Percentiles rank a stretch among this genome's conserved stretches.
Conservation (phyloP, 257 asterid species). For the Fraxinus pennsylvanica region DNA sequence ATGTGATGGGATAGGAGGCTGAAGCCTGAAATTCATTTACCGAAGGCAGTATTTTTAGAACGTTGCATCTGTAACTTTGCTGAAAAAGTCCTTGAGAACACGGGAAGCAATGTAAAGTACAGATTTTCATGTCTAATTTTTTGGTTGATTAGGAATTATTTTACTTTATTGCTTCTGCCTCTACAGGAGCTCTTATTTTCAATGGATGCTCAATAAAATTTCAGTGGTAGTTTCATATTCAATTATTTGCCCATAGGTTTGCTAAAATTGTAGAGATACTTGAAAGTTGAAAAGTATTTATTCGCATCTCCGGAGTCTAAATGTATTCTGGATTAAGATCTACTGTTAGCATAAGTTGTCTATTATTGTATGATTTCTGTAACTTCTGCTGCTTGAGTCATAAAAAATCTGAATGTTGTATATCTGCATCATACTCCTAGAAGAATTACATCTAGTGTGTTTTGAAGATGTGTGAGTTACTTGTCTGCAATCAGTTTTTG, state of each 20-base stretch:
- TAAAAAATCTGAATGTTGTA: not conserved
- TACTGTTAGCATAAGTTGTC: not conserved
- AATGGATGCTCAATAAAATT: not conserved
- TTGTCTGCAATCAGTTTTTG: not conserved
- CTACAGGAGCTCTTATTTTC: not conserved
- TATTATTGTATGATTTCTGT: not conserved
- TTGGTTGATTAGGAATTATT: not conserved
- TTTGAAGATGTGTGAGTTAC: not conserved
- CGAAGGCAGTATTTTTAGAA: not conserved
- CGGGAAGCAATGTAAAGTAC: not conserved
- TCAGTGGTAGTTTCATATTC: not conserved
- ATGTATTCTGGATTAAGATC: not conserved
- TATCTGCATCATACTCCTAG: too few species aligned
- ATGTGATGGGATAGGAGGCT: not conserved
- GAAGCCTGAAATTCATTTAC: not conserved
- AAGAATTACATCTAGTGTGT: too few species aligned
- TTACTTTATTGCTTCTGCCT: not conserved
- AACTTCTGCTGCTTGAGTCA: not conserved
- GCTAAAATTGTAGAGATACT: not conserved
- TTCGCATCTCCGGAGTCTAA: not conserved
- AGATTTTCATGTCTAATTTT: not conserved
- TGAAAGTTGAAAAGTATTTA: too few species aligned
- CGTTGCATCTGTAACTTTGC: not conserved
- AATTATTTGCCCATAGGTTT: not conserved
- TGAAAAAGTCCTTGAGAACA: not conserved